Percentiles rank a stretch among this genome's conserved stretches.
Evolutionary conservation across 2,329 filamentous ascomycete species (phyloP).

Genomic region (Fusarium humuli): DNA sequence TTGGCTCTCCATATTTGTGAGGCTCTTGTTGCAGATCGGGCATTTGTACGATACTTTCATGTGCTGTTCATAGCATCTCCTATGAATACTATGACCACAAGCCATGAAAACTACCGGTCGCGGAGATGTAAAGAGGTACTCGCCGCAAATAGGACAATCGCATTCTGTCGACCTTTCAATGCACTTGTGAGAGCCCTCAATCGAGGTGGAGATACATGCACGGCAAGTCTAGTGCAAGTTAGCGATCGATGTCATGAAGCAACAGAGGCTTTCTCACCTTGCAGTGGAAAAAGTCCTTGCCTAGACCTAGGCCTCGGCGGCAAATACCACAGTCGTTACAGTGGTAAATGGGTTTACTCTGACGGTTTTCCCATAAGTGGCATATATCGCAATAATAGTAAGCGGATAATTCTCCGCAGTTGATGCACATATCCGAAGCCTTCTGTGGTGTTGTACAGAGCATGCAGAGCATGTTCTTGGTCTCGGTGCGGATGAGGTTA

Average conservation of each 20-base stretch:
- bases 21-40: conserved; percentile 94
- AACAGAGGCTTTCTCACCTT: conserved; percentile 70
- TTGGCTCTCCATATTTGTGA: conserved; percentile 96
- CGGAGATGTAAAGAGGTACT: conserved; percentile 95
- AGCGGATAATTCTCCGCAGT: conserved; percentile 81
- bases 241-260: background rate
- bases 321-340: conserved; percentile 97
- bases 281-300: conserved; percentile 98
- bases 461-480: conserved; percentile 98
- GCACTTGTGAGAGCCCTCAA: conserved; percentile 87
- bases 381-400: conserved; percentile 95
- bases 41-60: conserved; percentile 94
- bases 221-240: conserved; percentile 75
- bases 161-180: conserved; percentile 95
- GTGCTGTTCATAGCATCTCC: conserved; percentile 87
- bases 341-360: conserved; percentile 92
- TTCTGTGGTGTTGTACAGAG: conserved; percentile 86
- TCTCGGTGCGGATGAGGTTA: conserved; percentile 81
- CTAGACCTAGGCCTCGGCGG: conserved; percentile 86
- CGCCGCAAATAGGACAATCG: conserved; percentile 95
- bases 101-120: conserved; percentile 91
- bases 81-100: conserved; percentile 96
- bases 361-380: conserved; percentile 97
- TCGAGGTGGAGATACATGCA: conserved; percentile 91
- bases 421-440: conserved; percentile 80